Percentiles rank a stretch among this genome's conserved stretches.
These are phyloP conservation scores for Schwanniomyces polymorphus DNA, from an alignment of 805 yeast genomes.

Conservation along the genomic window DNA sequence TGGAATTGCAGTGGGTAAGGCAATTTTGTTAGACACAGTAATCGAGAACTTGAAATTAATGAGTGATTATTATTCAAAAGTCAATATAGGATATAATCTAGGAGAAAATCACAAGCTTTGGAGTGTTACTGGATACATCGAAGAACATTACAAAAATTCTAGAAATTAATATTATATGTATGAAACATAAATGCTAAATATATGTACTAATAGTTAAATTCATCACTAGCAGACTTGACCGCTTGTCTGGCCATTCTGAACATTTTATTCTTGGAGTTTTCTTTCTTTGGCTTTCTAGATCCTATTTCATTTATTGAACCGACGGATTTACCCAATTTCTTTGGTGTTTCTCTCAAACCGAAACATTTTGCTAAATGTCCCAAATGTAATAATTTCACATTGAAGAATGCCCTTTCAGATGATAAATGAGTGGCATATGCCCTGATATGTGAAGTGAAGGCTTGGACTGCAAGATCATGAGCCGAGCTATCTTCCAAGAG, in stretches of 20 bases:
- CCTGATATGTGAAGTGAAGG: slow-evolving; percentile 84
- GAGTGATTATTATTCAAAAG: slow-evolving; percentile 58
- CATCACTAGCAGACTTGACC: slow-evolving; percentile 61
- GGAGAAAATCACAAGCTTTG: slow-evolving; percentile 82
- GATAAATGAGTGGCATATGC: slow-evolving; percentile 95
- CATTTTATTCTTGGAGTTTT: slow-evolving; percentile 73
- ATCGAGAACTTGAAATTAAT: slow-evolving; percentile 64
- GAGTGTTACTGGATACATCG: slow-evolving; percentile 33
- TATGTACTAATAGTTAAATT: slow-evolving; percentile 60
- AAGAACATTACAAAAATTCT: slow-evolving; percentile 10
- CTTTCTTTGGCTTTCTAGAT: slow-evolving; percentile 47
- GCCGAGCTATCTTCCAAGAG: slow-evolving; percentile 64
- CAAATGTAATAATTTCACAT: slow-evolving; percentile 78
- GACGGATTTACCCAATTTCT: slow-evolving; percentile 56
- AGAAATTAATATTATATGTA: slow-evolving; percentile 1
- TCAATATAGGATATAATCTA: slow-evolving; percentile 62
- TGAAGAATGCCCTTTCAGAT: slow-evolving; percentile 75
- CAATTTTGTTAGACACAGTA: slow-evolving; percentile 76
- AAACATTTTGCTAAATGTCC: slow-evolving; percentile 97
- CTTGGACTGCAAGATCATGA: slow-evolving; percentile 71
- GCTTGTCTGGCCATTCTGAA: slow-evolving; percentile 72
- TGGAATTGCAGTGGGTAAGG: slow-evolving; percentile 75
- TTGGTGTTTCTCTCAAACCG: slow-evolving; percentile 93
- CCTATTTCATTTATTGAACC: slow-evolving; percentile 25
- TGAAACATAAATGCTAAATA: not conserved